A percentile compares a stretch with the other conserved stretches of the same genome.
These are phyloP conservation scores for Jaapia argillacea DNA, from an alignment of 768 basidiomycete species.

Conservation along the genomic window DNA sequence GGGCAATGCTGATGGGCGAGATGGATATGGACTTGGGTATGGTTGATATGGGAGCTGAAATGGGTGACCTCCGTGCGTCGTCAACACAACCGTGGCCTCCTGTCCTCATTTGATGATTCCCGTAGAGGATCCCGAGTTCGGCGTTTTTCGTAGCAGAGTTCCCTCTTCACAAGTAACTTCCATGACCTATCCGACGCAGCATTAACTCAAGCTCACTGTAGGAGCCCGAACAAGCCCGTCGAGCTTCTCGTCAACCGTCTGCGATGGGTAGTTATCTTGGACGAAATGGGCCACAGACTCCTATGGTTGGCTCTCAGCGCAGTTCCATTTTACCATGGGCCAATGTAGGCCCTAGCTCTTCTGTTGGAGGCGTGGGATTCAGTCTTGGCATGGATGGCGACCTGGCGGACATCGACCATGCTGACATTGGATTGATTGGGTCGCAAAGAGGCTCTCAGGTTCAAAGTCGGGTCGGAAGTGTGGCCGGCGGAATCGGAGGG, in stretches of 20 bases:
- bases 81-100: too few relatives aligned
- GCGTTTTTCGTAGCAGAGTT: too few relatives aligned
- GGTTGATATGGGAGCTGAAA: conserved; percentile 4
- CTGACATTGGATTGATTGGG: conserved; percentile 42
- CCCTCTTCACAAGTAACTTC: too few relatives aligned
- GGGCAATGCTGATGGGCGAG: conserved; percentile 9
- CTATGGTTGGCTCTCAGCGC: conserved; percentile 44
- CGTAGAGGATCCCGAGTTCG: too few relatives aligned
- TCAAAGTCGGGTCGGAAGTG: too few relatives aligned
- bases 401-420: conserved; percentile 37
- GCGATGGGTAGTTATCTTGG: conserved; percentile 38
- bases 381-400: conserved; percentile 29
- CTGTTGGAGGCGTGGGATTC: conserved; percentile 27
- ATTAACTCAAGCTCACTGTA: conserved; percentile 20
- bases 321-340: conserved; percentile 81
- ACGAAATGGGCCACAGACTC: conserved; percentile 25
- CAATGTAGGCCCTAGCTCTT: conserved; percentile 60
- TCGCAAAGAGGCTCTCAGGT: too few relatives aligned
- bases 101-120: too few relatives aligned
- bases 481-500: too few relatives aligned
- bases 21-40: conserved; percentile 15
- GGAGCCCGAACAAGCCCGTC: conserved; percentile 84
- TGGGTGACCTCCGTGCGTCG: conserved; percentile 8
- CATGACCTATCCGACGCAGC: too few relatives aligned
- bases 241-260: conserved; percentile 48